Evolutionary conservation across 805 yeast genomes (phyloP), one percentile per base, ranked within the genome.

Genomic region (Wickerhamia fluorescens): DNA sequence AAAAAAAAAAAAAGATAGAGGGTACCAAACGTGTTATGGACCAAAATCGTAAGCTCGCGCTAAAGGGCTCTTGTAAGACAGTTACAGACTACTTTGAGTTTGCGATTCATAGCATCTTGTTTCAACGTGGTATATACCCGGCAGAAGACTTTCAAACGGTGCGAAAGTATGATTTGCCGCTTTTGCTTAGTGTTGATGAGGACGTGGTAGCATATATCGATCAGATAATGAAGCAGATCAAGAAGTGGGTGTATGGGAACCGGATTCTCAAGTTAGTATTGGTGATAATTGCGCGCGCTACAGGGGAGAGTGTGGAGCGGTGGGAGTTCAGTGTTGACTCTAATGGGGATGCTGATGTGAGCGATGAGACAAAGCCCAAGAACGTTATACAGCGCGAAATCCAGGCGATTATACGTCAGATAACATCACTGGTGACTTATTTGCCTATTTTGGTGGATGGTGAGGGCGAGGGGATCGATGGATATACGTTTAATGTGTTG

Each of bases 41-140:
- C n/a, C n/a, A n/a, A n/a, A n/a, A 28, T 20, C 50, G 64, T 17
- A 68, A 73, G 42, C 48, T 75, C 31, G 75, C 86, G 2, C 53
- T 83, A 24, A 77, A 77, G 42, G 96, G 95, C 8, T 81, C 94
- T 0, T 75, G 94, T 7, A 74, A 76, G 37, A 65, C 74, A 0
- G 85, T 87, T 1, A 72, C 89, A 1, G 96, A 86, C 53, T 86
- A 83, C 55, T 84, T 88, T 44, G 82, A 84, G 43, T 84, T 75
- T 49, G 73, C 89, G 30, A 77, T 88, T 30, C 80, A 85, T 47
- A 74, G 78, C 27, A 83, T 88, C 15, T 67, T 89, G 4, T 88
- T 80, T 51, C 96, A 89, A 51, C 61, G 97, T 29, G 95, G 94
- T 0, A 77, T 88, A 12, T 88, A 88, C 44, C 95, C 95, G 0